phyloP scores from a whole-genome alignment of 768 basidiomycete species.

The Rickenella mellea region DNA sequence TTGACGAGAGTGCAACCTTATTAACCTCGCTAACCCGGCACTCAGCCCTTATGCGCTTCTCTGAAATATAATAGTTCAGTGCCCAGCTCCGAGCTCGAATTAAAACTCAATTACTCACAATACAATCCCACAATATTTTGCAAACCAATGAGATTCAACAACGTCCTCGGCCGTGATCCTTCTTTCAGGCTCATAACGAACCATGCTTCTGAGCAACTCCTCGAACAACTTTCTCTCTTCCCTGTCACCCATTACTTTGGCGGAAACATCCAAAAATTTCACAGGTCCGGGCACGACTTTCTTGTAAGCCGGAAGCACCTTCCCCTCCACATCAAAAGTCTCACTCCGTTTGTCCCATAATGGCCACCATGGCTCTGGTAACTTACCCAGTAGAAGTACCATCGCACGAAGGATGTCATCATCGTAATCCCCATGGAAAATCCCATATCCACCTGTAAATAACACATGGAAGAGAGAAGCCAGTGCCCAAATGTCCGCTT shows the following conservation, averaged over 20 bases:
- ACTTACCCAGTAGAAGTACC: slow-evolving; percentile 26
- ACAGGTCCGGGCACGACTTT: slow-evolving; percentile 16
- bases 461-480: no score
- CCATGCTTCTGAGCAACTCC: slow-evolving; percentile 30
- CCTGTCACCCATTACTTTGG: no score
- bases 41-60: no score
- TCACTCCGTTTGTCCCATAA: slow-evolving; percentile 17
- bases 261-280: no score
- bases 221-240: slow-evolving; percentile 25
- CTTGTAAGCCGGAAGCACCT: slow-evolving; percentile 15
- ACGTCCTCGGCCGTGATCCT: slow-evolving; percentile 28
- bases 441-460: slow-evolving; percentile 30
- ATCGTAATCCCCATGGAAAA: slow-evolving; percentile 24
- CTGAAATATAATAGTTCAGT: no score
- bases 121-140: no score
- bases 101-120: no score
- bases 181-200: slow-evolving; percentile 29
- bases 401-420: slow-evolving; percentile 22
- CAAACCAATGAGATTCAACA: slow-evolving; percentile 25
- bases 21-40: no score
- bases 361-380: slow-evolving; percentile 34
- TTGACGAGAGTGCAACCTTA: no score
- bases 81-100: no score
- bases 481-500: slow-evolving; percentile 31
- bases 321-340: slow-evolving; percentile 29